Evolutionary conservation across 1,284 basidiomycete genomes (phyloP).

Genomic region (Trichosporon coremiiforme): DNA sequence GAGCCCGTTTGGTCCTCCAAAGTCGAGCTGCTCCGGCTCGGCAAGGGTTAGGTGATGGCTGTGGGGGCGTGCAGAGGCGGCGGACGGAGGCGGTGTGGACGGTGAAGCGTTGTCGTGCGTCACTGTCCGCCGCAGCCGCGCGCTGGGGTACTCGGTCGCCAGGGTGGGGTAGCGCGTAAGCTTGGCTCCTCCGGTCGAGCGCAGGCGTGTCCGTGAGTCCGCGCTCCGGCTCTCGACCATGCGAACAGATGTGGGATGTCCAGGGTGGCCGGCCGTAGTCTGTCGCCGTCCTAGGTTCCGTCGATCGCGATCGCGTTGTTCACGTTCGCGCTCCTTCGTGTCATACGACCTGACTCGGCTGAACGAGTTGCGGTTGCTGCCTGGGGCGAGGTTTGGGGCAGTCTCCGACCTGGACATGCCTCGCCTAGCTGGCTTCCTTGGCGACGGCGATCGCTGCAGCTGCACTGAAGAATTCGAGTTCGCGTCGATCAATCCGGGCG

Average conservation of each 20-base stretch:
- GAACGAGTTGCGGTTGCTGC: conserved; percentile 14
- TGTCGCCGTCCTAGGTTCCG: conserved; percentile 19
- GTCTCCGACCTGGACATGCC: conserved; percentile 19
- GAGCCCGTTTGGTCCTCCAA: conserved; percentile 57
- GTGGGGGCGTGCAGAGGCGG: neutral
- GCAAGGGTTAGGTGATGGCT: neutral
- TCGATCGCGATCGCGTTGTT: conserved; percentile 16
- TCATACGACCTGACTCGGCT: conserved; percentile 25
- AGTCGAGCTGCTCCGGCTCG: conserved; percentile 33
- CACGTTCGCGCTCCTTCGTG: conserved; percentile 27
- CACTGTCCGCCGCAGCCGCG: conserved; percentile 13
- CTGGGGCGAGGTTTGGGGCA: neutral
- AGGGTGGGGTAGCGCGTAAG: conserved; percentile 28
- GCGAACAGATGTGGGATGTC: conserved; percentile 39
- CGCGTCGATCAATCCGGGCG: conserved; percentile 17
- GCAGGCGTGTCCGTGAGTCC: conserved; percentile 37
- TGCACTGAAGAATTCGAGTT: conserved; percentile 11
- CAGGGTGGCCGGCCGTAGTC: conserved; percentile 37
- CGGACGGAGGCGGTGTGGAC: neutral
- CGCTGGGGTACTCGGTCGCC: conserved; percentile 25
- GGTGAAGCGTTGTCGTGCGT: conserved; percentile 5
- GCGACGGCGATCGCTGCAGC: conserved; percentile 17
- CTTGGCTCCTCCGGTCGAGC: conserved; percentile 27
- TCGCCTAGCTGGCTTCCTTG: conserved; percentile 21
- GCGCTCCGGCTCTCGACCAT: conserved; percentile 46